Conservation (phyloP, 345 rosid genomes). For the Turnera subulata region DNA sequence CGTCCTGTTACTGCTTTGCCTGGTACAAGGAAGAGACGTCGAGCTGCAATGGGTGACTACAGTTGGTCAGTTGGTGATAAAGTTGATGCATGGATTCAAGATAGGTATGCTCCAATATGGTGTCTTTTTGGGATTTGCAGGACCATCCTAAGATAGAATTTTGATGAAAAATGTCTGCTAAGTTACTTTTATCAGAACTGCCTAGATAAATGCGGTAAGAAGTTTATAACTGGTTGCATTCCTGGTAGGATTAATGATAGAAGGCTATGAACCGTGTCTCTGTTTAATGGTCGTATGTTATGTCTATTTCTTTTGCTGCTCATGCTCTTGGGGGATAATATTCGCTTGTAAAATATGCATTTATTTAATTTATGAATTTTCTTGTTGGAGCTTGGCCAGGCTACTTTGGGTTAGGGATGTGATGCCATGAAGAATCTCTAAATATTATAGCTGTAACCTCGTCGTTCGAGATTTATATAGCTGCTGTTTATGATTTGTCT, state of each 20-base stretch:
- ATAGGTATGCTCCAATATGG: constrained; percentile 44
- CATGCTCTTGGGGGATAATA: too few relatives aligned
- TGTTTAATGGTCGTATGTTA: background rate
- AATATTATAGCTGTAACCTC: too few relatives aligned
- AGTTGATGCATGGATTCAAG: constrained; percentile 81
- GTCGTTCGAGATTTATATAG: background rate
- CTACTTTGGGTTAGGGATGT: too few relatives aligned
- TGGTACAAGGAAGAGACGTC: constrained; percentile 93
- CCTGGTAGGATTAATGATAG: background rate
- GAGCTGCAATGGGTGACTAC: constrained; percentile 69
- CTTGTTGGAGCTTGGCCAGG: too few relatives aligned
- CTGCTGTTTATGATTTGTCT: background rate
- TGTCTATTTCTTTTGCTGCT: too few relatives aligned
- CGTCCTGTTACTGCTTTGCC: constrained; percentile 63
- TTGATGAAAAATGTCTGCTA: too few relatives aligned
- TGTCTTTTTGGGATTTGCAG: too few relatives aligned
- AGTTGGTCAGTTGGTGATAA: constrained; percentile 88
- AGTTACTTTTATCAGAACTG: too few relatives aligned
- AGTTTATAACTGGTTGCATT: background rate
- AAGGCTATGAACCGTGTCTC: background rate
- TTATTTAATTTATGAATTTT: too few relatives aligned
- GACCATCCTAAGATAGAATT: too few relatives aligned
- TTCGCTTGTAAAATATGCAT: too few relatives aligned
- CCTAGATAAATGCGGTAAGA: background rate
- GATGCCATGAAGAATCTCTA: too few relatives aligned